phyloP scores from a whole-genome alignment of 306 rosid species.

The Geum urbanum region DNA sequence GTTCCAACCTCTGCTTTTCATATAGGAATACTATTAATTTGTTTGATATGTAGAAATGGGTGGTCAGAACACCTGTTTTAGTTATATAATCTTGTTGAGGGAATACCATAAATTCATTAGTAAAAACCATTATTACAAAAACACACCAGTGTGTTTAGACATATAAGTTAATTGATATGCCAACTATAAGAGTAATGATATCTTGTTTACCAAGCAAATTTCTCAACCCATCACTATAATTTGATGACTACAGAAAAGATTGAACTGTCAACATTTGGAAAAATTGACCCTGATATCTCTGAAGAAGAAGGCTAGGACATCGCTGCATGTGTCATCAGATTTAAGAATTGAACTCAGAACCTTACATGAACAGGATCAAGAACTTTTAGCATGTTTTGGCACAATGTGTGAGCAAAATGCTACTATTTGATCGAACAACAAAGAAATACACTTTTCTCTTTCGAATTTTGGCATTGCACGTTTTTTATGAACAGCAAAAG shows the following conservation, averaged over 20 bases:
- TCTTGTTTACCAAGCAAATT: neutral
- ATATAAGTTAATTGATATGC: neutral
- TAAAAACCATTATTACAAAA: too few species aligned
- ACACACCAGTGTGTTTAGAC: neutral
- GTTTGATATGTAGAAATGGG: neutral
- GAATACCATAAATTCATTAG: too few species aligned
- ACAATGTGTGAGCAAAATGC: neutral
- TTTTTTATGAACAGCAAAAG: neutral
- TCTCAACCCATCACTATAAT: neutral
- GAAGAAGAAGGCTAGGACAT: neutral
- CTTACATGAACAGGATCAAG: neutral
- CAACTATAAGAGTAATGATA: neutral
- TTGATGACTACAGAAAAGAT: neutral
- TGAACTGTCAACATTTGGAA: neutral
- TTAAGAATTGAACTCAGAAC: neutral
- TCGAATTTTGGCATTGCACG: neutral
- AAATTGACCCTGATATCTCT: neutral
- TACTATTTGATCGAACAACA: neutral
- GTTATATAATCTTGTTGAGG: too few species aligned
- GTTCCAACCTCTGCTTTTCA: neutral
- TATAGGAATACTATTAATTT: neutral
- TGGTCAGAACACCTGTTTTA: neutral
- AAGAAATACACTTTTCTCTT: neutral
- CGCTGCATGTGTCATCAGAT: neutral
- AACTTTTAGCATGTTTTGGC: neutral